Percentiles rank a stretch among this genome's conserved stretches.
phyloP scores from a whole-genome alignment of 129 eudicot genomes.

The Pseudognaphalium luteoalbum region DNA sequence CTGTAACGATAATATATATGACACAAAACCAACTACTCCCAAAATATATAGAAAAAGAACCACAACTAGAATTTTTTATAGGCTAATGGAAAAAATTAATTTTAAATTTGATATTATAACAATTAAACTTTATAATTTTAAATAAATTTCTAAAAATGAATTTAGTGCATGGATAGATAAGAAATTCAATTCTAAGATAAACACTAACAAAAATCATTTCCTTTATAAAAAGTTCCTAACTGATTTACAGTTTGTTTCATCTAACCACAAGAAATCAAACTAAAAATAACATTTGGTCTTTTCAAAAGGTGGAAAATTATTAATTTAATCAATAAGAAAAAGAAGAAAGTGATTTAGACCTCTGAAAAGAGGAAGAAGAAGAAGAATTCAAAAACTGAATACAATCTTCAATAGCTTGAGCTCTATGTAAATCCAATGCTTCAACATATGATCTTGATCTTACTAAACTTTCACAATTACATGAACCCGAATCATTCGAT shows the following conservation, averaged over 20 bases:
- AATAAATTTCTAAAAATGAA: no score
- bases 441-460: constrained; percentile 63
- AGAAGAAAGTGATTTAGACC: constrained; percentile 54
- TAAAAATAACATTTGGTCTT: not conserved
- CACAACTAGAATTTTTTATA: not conserved
- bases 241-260: constrained; percentile 16
- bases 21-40: not conserved
- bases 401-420: constrained; percentile 74
- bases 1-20: not conserved
- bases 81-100: not conserved
- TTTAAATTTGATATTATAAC: not conserved
- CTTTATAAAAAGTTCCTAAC: not conserved
- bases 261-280: constrained; percentile 19
- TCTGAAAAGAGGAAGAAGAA: constrained; percentile 47
- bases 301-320: not conserved
- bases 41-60: not conserved
- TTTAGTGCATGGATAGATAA: no score
- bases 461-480: constrained; percentile 25
- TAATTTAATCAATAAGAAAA: constrained; percentile 17
- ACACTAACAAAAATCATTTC: not conserved
- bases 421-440: constrained; percentile 57
- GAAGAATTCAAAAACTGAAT: constrained; percentile 69
- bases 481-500: not conserved
- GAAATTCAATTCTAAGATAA: constrained; percentile 1
- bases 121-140: no score